Evolutionary conservation across 495 filamentous ascomycete species (phyloP).

Genomic region (Daldinia vernicosa): DNA sequence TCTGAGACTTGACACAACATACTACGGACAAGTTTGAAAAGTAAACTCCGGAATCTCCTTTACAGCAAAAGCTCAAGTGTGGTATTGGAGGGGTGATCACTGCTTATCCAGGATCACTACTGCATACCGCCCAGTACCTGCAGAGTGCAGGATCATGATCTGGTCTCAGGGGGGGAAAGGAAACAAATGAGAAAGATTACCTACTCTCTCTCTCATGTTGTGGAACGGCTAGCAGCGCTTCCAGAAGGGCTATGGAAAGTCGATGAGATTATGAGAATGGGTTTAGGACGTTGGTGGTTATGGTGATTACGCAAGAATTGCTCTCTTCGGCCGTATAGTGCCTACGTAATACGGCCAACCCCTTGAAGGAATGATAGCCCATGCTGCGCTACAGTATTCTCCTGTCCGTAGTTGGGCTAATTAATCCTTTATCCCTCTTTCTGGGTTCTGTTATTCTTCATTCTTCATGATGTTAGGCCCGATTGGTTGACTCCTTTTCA

Average conservation of each 20-base stretch:
- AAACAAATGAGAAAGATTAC: neutral
- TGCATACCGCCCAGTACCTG: slow-evolving; percentile 33
- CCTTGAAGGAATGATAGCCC: slow-evolving; percentile 25
- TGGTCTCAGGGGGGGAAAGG: neutral
- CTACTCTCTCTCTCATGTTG: neutral
- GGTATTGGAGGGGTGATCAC: slow-evolving; percentile 16
- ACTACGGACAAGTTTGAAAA: neutral
- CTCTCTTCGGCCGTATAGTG: neutral
- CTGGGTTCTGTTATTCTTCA: slow-evolving; percentile 7
- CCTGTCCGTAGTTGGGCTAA: slow-evolving; percentile 26
- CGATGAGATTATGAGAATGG: neutral
- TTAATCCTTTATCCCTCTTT: slow-evolving; percentile 27
- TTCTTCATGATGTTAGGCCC: slow-evolving; percentile 35
- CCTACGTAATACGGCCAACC: slow-evolving; percentile 39
- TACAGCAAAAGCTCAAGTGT: neutral
- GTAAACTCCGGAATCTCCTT: neutral
- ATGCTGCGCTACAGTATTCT: slow-evolving; percentile 8
- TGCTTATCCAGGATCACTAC: slow-evolving; percentile 31
- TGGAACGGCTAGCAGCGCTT: slow-evolving; percentile 17
- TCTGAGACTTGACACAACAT: neutral
- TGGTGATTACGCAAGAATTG: slow-evolving; percentile 10
- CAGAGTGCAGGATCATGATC: slow-evolving; percentile 29
- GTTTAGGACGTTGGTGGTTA: neutral
- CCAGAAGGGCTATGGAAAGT: slow-evolving; percentile 14
- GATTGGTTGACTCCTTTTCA: slow-evolving; percentile 21